These are phyloP conservation scores for Scheffersomyces illinoinensis DNA, from an alignment of 1,139 yeast genomes.

Conservation along the genomic window DNA sequence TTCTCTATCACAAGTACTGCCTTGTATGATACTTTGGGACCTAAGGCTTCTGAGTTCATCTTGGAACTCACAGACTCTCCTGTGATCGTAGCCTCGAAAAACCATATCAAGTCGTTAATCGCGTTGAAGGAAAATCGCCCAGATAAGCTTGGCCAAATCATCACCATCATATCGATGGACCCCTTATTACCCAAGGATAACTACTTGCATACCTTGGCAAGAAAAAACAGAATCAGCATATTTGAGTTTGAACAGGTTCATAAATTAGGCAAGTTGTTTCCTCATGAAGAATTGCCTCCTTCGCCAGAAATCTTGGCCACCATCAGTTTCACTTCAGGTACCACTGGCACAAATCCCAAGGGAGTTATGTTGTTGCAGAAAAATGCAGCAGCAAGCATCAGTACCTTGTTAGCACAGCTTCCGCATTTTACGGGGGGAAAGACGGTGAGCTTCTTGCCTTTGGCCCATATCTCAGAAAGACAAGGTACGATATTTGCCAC, in stretches of 20 bases:
- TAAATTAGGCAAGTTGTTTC: constrained; percentile 51
- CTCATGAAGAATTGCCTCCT: constrained; percentile 50
- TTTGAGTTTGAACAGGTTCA: constrained; percentile 53
- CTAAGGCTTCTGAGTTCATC: constrained; percentile 21
- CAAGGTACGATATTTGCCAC: constrained; percentile 15
- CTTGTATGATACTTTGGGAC: constrained; percentile 28
- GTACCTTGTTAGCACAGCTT: constrained; percentile 21
- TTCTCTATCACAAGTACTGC: constrained; percentile 27
- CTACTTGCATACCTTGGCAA: constrained; percentile 12
- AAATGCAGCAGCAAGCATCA: constrained; percentile 52
- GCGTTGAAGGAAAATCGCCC: constrained; percentile 17
- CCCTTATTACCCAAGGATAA: constrained; percentile 18
- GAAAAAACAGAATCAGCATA: constrained; percentile 7
- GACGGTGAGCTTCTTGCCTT: constrained; percentile 22
- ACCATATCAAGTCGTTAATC: constrained; percentile 15
- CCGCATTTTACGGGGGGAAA: constrained; percentile 9
- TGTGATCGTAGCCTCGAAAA: constrained; percentile 17
- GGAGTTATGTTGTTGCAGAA: constrained; percentile 67
- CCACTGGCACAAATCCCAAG: constrained; percentile 69
- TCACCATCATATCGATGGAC: constrained; percentile 23
- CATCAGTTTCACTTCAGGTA: constrained; percentile 77
- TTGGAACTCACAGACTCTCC: constrained; percentile 24
- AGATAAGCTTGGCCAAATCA: constrained; percentile 15
- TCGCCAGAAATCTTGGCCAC: constrained; percentile 57
- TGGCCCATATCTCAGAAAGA: constrained; percentile 28